phyloP scores from a whole-genome alignment of 305 asterid genomes.

The Rubia tinctorum region DNA sequence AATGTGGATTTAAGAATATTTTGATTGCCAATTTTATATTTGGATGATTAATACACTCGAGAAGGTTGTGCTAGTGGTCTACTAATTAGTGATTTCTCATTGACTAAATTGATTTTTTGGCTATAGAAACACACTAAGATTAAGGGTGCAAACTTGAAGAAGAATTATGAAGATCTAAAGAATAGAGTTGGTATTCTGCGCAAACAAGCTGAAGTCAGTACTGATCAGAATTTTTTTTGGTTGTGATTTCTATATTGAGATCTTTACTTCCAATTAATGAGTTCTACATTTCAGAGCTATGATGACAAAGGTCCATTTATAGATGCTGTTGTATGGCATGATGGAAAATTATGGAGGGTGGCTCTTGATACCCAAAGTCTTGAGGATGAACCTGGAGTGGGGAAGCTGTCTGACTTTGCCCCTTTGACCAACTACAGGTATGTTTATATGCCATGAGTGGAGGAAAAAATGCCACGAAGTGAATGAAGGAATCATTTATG shows the following conservation, averaged over 20 bases:
- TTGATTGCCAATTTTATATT: neutral
- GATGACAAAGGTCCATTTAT: constrained; percentile 93
- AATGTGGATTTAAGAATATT: neutral
- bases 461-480: neutral
- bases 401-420: constrained; percentile 75
- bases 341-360: constrained; percentile 95
- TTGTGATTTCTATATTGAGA: constrained; percentile 15
- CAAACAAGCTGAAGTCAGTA: constrained; percentile 82
- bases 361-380: constrained; percentile 94
- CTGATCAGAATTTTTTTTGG: constrained; percentile 2
- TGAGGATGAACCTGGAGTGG: constrained; percentile 75
- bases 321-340: constrained; percentile 99
- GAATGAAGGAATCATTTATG: neutral
- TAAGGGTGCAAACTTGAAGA: constrained; percentile 61
- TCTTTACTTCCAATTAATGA: constrained; percentile 20
- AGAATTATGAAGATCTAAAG: constrained; percentile 82
- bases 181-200: constrained; percentile 81
- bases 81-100: constrained; percentile 12
- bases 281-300: constrained; percentile 50
- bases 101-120: constrained; percentile 7
- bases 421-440: constrained; percentile 98
- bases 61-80: constrained; percentile 12
- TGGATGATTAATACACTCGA: neutral
- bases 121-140: constrained; percentile 65
- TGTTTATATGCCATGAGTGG: neutral